A percentile compares a stretch with the other conserved stretches of the same genome.
Conservation (phyloP, 1,139 yeast species). For the Geotrichum aggregatum region DNA sequence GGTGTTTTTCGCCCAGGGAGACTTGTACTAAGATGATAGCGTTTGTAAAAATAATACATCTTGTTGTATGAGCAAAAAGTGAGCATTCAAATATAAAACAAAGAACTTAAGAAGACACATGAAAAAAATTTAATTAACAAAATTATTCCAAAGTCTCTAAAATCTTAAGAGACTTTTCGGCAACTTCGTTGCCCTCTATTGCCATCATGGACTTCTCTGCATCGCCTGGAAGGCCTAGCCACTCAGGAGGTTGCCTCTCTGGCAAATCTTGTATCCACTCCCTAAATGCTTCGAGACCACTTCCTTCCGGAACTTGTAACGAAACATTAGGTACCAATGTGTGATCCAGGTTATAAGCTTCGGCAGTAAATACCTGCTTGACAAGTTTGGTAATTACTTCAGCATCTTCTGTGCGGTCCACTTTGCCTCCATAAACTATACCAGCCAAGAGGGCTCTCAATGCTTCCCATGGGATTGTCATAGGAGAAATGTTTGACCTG, state of each 20-base stretch:
- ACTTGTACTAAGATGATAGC: no score
- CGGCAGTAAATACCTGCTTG: constrained; percentile 35
- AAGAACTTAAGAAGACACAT: constrained; percentile 2
- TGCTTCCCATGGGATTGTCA: constrained; percentile 55
- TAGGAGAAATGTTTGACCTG: constrained; percentile 47
- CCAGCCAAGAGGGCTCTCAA: constrained; percentile 50
- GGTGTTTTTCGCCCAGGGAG: no score
- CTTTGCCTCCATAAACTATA: constrained; percentile 71
- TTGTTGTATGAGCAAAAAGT: background rate
- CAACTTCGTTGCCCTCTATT: constrained; percentile 26
- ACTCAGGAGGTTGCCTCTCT: constrained; percentile 53
- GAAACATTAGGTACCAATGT: constrained; percentile 36
- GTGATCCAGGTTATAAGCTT: constrained; percentile 41
- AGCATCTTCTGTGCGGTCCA: constrained; percentile 49
- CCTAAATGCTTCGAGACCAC: constrained; percentile 38
- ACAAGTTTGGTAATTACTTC: constrained; percentile 35
- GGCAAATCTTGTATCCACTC: constrained; percentile 58
- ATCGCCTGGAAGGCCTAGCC: constrained; percentile 56
- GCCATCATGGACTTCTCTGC: constrained; percentile 40
- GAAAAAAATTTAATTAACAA: constrained; percentile 3
- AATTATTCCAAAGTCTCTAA: constrained; percentile 7
- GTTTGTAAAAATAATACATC: no score
- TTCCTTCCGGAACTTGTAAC: constrained; percentile 50
- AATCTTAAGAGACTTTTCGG: constrained; percentile 12
- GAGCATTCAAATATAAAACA: background rate